Evolutionary conservation across 305 asterid species (phyloP), one percentile per base, ranked within the genome.

Genomic region (Solanum hybrid): DNA sequence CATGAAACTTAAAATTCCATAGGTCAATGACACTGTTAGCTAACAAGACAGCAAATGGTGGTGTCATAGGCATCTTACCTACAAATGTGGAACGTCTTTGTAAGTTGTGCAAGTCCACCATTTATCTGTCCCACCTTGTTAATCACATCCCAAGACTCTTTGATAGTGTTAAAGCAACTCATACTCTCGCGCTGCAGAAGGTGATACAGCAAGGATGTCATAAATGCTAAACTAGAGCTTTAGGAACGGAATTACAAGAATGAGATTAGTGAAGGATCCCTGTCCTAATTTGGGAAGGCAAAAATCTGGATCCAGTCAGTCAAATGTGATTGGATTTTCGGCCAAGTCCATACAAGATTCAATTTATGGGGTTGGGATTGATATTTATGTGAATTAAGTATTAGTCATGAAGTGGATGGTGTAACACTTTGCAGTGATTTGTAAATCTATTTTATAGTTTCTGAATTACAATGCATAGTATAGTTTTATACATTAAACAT

Each of bases 111-210:
- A 91, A 97, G 99, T 46, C 99, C 99, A 88, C 94, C 90, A 71
- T 69, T 84, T 90, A 92, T 92, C 89, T 89, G 92, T 87, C 94
- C 98, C 91, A 92, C 94, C 11, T 91, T 85, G 86, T 91, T 95
- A 69, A 97, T 94, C 84, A 91, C 92, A 93, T 93, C 94, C 99
- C 99, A 97, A 42, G 99, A 97, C 73, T 92, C 92, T 86, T 93
- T 95, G 90, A 97, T 97, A 37, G 96, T 93, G 81, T 93, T 90
- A 91, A 95, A 96, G 93, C 99, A 97, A 93, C 95, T 93, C 57
- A 91, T 20, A 77, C 99, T 97, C 92, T 96, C 99, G 0, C 96
- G 96, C 99, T 97, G 87, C 86, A 88, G 89, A 89, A 8, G 20
- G 75, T 51, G 42, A 51, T 84, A 84, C 40, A 51, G 20, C 31